A percentile compares a stretch with the other conserved stretches of the same genome.
phyloP scores from a whole-genome alignment of 345 rosid species.

The Brassica rapa region DNA sequence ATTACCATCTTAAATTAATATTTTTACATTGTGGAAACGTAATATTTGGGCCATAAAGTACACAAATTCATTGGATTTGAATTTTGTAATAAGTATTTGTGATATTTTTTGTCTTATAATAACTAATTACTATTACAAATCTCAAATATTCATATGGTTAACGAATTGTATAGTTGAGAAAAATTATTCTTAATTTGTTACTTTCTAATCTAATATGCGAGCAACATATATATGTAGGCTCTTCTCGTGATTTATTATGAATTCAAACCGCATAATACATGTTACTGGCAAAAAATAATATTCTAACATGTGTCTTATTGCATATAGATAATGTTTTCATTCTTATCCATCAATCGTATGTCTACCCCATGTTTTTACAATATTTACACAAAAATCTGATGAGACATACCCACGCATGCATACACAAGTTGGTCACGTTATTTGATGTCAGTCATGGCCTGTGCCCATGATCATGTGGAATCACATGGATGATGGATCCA shows the following conservation, averaged over 20 bases:
- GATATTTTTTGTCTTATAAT: background rate
- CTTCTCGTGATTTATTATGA: background rate
- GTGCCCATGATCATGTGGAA: constrained; percentile 31
- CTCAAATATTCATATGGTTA: background rate
- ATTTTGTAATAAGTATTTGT: background rate
- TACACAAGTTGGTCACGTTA: constrained; percentile 40
- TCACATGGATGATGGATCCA: constrained; percentile 47
- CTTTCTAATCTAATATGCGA: background rate
- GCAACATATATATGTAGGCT: background rate
- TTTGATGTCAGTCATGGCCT: constrained; percentile 36
- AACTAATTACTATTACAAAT: background rate
- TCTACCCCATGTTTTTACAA: background rate
- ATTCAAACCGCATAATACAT: background rate
- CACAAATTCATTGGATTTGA: background rate
- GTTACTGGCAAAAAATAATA: constrained; percentile 11
- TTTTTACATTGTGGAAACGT: background rate
- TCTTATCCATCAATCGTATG: background rate
- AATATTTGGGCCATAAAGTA: background rate
- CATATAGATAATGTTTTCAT: background rate
- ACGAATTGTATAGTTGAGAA: background rate
- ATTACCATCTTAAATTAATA: background rate
- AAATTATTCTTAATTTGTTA: background rate
- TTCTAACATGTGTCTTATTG: background rate
- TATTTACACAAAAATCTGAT: constrained; percentile 1
- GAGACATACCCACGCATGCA: constrained; percentile 34